Conservation (phyloP, 163 green algal species). For the Smithsoniella earleae region DNA sequence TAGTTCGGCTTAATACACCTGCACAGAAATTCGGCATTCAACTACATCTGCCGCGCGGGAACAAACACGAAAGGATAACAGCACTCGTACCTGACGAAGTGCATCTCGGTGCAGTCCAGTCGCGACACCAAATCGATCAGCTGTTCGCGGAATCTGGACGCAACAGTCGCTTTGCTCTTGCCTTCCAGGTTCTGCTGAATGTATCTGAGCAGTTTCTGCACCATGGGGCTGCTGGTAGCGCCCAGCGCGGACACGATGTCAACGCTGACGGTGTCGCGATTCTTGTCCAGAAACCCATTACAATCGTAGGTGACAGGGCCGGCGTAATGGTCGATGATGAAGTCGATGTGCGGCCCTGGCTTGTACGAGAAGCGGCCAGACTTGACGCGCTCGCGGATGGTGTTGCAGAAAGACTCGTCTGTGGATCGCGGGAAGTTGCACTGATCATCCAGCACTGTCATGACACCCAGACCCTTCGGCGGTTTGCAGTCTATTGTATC, state of each 20-base stretch:
- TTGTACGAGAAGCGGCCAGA: slow-evolving; percentile 46
- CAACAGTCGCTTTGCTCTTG: slow-evolving; percentile 43
- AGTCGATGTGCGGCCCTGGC: slow-evolving; percentile 39
- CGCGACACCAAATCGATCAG: slow-evolving; percentile 63
- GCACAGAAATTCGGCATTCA: background rate
- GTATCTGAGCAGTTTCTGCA: slow-evolving; percentile 34
- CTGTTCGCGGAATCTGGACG: slow-evolving; percentile 61
- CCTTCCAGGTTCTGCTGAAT: slow-evolving; percentile 39
- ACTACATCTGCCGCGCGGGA: too few relatives aligned
- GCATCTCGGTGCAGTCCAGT: slow-evolving; percentile 69
- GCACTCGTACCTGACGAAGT: slow-evolving; percentile 65
- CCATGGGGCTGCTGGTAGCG: slow-evolving; percentile 31
- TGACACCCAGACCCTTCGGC: slow-evolving; percentile 58
- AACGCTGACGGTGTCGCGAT: slow-evolving; percentile 66
- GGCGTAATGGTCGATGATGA: slow-evolving; percentile 67
- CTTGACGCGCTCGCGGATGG: slow-evolving; percentile 42
- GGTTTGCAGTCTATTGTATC: slow-evolving; percentile 66
- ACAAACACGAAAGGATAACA: background rate
- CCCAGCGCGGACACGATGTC: slow-evolving; percentile 27
- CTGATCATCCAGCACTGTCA: slow-evolving; percentile 73
- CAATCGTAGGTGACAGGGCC: slow-evolving; percentile 51
- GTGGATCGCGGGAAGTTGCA: slow-evolving; percentile 69
- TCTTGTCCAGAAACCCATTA: slow-evolving; percentile 78
- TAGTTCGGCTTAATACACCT: slow-evolving; percentile 87
- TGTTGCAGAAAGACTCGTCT: slow-evolving; percentile 62